Base-by-base conservation (phyloP, 2,329 filamentous ascomycete species). In the Aspergillus brunneoviolaceus region DNA sequence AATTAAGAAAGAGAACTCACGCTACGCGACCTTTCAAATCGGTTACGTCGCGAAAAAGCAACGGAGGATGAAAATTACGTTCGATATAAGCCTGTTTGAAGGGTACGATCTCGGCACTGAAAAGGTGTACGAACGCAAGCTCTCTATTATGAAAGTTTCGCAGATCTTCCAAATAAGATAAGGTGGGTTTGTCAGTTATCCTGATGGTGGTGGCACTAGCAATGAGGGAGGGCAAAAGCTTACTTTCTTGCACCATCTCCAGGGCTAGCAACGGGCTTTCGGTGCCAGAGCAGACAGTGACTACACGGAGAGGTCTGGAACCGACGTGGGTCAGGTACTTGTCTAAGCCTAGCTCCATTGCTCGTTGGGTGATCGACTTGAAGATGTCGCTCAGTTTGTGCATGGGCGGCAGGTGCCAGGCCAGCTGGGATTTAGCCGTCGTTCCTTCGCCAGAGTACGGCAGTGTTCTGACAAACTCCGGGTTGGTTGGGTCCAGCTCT, bases 221-320 rank as follows among this genome's bases (percentile, higher is more conserved):
- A 39, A 47, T 11, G 45, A 12, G 14, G 2, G 39, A 25, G 1
- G 47, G 25, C 50, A 45, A 2, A 21, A n/a, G 12, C 67, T 72
- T 70, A 74, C 81, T 76, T 16, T 83, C 77, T 45, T 76, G 72
- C 50, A 91, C 74, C 71, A 87, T 77, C 14, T 85, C 76, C 14
- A 92, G 70, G 0, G 87, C 87, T 1, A 92, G 78, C 2, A 94
- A 75, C 0, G 90, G 90, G 4, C 86, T 86, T 65, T 94, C 90
- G 0, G 90, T 93, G 0, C 90, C 90, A 1, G 89, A 92, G 70
- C 89, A 93, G 79, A 92, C 85, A 0, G 90, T 94, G 0, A 83
- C 89, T 27, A 92, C 78, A 9, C 81, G 75, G 27, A 89, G 77
- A 72, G 54, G 77, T 58, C 31, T 68, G 54, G 10, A 83, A 65